Conservation (phyloP, 495 filamentous ascomycete species). For the Aspergillus homomorphus region DNA sequence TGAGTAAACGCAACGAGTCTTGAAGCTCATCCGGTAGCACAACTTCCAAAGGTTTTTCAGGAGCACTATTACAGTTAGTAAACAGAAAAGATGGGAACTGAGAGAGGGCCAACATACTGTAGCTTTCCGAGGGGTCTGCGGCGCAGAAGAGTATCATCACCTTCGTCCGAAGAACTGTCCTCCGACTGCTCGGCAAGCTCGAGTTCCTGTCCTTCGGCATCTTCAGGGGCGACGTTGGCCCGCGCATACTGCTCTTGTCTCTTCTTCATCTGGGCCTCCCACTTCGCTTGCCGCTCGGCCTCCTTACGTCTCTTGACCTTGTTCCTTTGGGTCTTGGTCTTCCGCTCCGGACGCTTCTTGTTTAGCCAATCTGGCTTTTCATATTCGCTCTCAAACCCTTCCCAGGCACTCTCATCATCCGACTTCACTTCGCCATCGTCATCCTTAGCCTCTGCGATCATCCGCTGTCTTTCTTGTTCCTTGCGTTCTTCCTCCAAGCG, state of each 20-base stretch:
- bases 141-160: constrained; percentile 58
- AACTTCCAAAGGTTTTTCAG: constrained; percentile 77
- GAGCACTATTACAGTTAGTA: constrained; percentile 52
- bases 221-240: constrained; percentile 62
- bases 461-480: constrained; percentile 51
- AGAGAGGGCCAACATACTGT: constrained; percentile 40
- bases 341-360: constrained; percentile 72
- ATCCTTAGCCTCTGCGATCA: constrained; percentile 58
- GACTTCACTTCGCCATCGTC: constrained; percentile 69
- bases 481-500: constrained; percentile 65
- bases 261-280: constrained; percentile 68
- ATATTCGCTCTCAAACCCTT: constrained; percentile 73
- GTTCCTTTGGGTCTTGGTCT: constrained; percentile 82
- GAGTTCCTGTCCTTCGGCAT: constrained; percentile 57
- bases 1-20: constrained; percentile 82
- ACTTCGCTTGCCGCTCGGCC: constrained; percentile 66
- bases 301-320: constrained; percentile 84
- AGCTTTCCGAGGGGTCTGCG: constrained; percentile 71
- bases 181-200: constrained; percentile 22
- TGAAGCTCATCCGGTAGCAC: constrained; percentile 91
- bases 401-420: constrained; percentile 86
- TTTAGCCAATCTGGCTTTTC: constrained; percentile 59
- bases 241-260: constrained; percentile 62
- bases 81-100: not conserved
- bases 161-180: constrained; percentile 50